These are phyloP conservation scores for Sordariomycetes sp. DNA, from an alignment of 2,329 filamentous ascomycete genomes.

Conservation along the genomic window DNA sequence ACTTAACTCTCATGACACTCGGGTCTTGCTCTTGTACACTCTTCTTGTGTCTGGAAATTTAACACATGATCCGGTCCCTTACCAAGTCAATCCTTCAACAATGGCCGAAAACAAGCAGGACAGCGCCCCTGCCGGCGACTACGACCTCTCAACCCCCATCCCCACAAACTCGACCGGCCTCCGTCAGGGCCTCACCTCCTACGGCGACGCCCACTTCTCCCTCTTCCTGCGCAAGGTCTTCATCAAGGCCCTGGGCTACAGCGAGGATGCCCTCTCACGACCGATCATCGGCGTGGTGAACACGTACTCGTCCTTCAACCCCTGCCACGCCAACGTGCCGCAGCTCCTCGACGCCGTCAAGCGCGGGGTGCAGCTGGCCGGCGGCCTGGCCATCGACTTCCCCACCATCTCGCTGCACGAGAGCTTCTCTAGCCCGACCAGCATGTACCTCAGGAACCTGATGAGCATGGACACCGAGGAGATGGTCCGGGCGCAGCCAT, in stretches of 20 bases:
- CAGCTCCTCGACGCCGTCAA: slow-evolving; percentile 64
- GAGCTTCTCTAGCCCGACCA: slow-evolving; percentile 60
- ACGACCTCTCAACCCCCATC: slow-evolving; percentile 48
- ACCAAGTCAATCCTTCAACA: too few relatives aligned
- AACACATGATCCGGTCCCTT: too few relatives aligned
- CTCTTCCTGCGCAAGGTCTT: slow-evolving; percentile 69
- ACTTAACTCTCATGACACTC: too few relatives aligned
- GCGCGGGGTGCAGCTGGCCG: slow-evolving; percentile 56
- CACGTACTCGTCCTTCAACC: slow-evolving; percentile 65
- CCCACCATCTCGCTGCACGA: slow-evolving; percentile 67
- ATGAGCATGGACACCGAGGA: slow-evolving; percentile 78
- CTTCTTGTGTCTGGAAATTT: too few relatives aligned
- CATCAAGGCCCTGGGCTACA: slow-evolving; percentile 68
- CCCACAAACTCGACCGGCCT: slow-evolving; percentile 39
- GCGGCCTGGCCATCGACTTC: slow-evolving; percentile 62
- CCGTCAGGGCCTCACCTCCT: slow-evolving; percentile 55
- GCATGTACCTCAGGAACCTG: slow-evolving; percentile 65
- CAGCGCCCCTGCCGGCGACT: too few relatives aligned
- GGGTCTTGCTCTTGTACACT: too few relatives aligned
- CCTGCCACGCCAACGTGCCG: slow-evolving; percentile 63
- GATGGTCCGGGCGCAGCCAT: slow-evolving; percentile 64
- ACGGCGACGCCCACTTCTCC: slow-evolving; percentile 67
- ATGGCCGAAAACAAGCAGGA: too few relatives aligned
- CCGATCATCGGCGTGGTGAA: slow-evolving; percentile 70
- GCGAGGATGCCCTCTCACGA: slow-evolving; percentile 59